Evolutionary conservation across 331 rosid species (phyloP), one percentile per base, ranked within the genome.

Genomic region (Quercus phellos): DNA sequence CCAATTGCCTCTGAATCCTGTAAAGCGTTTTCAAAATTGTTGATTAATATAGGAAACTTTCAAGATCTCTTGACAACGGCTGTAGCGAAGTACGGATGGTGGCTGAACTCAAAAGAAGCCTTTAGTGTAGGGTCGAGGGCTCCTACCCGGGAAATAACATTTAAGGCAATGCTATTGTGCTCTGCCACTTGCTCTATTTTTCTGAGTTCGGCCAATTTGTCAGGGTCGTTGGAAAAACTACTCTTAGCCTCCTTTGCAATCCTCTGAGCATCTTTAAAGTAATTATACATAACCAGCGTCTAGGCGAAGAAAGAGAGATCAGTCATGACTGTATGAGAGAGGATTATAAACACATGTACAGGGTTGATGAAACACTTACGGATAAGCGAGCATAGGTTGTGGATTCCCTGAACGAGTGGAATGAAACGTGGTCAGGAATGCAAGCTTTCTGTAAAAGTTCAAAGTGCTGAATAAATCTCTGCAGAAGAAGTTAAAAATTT

Each of bases 401-500:
- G 19, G 94, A 88, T 53, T 90, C 91, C 79, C 84, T 83, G 72
- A 85, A 94, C 56, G 96, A 77, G 17, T 50, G 75, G 77, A 84
- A 92, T 10, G 98, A 81, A 51, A 84, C 7, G 27, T 85, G 90
- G 78, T 94, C 98, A 46, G 97, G 99, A 80, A 94, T 83, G 74
- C 93, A 88, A 68, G 99, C 97, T 80, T 87, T 94, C 77, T 87
- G 93, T 68, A 94, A 84, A 70, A 92, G 99, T 85, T 94, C 99
- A 66, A 94, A 94, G 82, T 94, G 98, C 85, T 94, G 99, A 82
- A 81, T 59, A 80, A 94, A 94, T 85, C 94, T 85, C 99, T 94
- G 96, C 46, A 80, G 2, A 78, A 69, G 53, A 80, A 50, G 43
- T 3, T 7, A 35, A 32, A 6, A 55, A 4, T 55, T 74, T 69